Evolutionary conservation across 345 rosid genomes (phyloP), one percentile per base, ranked within the genome.

Genomic region (Aegle marmelos): DNA sequence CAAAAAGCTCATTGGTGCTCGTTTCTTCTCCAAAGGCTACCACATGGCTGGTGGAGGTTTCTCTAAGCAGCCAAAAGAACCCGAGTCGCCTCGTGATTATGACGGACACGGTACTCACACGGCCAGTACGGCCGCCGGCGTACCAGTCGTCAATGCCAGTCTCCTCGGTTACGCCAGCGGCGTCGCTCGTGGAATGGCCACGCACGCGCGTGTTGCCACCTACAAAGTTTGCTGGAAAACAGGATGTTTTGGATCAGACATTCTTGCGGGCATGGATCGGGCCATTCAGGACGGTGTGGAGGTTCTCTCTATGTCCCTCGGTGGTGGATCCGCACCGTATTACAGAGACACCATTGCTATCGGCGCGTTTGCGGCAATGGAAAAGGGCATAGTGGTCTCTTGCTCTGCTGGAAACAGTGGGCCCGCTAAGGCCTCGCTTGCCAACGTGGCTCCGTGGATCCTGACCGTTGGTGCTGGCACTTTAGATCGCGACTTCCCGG

Each of bases 71-170:
- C 57, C 82, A 1, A 83, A 73, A 45, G 93, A 93, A 77, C n/a
- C 83, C 30, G 91, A 77, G 25, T 91, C 98, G 11, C 94, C 98
- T 2, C 88, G 93, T 7, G 98, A 95, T 39, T 72, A 37, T 1
- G 94, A 95, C 28, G 98, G 98, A 0, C 98, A 95, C 27, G 98
- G 98, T 0, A 93, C 98, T 5, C 99, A 95, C 86, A 92, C 97
- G 17, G 89, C 96, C 0, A 86, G 86, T 62, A 95, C 97, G 0
- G 98, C 95, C 28, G 97, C 92, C 4, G 98, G 99, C 4, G 83
- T 91, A 16, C 88, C 69, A 14, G 95, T 92, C 25, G 76, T 72
- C 1, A 89, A 91, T 79, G 97, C 98, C 2, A 93, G 92, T 37
- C 84, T 95, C 33, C 83, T 92, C 1, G 98, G 98, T n/a, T 90